Base-by-base conservation (phyloP, 192 early-diverging fungal species). In the Obelidium mucronatum region DNA sequence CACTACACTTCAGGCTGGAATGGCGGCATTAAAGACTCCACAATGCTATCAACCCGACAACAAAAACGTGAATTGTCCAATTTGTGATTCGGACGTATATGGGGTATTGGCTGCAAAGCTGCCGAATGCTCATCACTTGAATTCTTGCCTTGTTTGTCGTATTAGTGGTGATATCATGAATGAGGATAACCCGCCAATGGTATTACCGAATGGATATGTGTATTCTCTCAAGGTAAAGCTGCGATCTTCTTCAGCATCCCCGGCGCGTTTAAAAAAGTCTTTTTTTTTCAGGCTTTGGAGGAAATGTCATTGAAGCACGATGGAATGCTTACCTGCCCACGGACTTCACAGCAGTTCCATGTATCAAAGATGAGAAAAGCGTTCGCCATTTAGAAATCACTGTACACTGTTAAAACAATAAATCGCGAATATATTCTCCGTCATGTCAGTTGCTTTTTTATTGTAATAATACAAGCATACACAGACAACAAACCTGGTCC, bases 151-250 rank as follows among this genome's bases (percentile, higher is more conserved):
- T 33, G 97, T 99, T 26, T 98, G 97, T 81, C 87, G 94, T 17
- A 90, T 98, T 31, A 91, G 91, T 33, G 95, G 95, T 24, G 88
- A 91, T 42, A 95, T 96, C 34, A 98, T 99, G 94, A 91, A 97
- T 79, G 97, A 95, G 78, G 90, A 96, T 80, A 99, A 99, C 78
- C 90, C 92, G 54, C 97, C 97, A 0, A 92, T 99, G 93, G 89
- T 93, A 2, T 83, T 98, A 61, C 97, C 96, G 26, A 98, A 99
- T 83, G 97, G 97, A 51, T 90, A 94, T 55, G 97, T 98, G 13
- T 99, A 99, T 79, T 96, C 94, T 6, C 82, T 82, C 34, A 80
- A 90, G 83, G 95, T 96, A 86, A 11, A 56, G 44, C 44, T 48
- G 44, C 44, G 44, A 48, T 15, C 19, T 19, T 48, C 19, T 6